Evolutionary conservation across 208 protist genomes (phyloP).

Genomic region (Acanthamoeba royreba): DNA sequence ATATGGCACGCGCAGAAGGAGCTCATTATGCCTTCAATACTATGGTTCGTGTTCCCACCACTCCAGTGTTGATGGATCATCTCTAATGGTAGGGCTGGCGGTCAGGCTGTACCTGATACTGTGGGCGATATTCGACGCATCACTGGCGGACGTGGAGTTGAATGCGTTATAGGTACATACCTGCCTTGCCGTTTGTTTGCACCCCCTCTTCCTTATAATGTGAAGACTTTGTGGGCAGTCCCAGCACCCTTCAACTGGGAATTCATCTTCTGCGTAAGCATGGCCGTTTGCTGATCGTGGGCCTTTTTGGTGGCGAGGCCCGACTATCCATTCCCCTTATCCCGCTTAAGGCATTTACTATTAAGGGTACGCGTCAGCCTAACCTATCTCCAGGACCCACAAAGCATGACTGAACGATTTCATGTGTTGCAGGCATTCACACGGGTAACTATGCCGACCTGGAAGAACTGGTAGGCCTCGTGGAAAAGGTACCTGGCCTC

Average conservation of each 20-base stretch:
- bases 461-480: not conserved
- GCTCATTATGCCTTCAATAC: not conserved
- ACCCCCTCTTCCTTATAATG: not conserved
- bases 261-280: not conserved
- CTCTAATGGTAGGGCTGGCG: not conserved
- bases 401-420: not conserved
- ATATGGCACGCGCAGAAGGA: not conserved
- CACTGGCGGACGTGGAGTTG: not conserved
- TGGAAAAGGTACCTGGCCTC: not conserved
- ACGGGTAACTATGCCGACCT: slow-evolving; percentile 1
- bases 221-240: not conserved
- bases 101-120: not conserved
- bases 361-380: not conserved
- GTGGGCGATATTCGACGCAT: not conserved
- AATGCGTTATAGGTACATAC: not conserved
- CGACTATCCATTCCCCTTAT: not conserved
- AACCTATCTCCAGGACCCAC: not conserved
- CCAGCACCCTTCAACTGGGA: not conserved
- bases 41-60: not conserved
- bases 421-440: not conserved
- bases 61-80: not conserved
- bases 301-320: not conserved
- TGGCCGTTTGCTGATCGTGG: not conserved
- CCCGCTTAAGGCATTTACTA: not conserved
- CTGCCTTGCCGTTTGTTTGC: not conserved